Percentiles rank a stretch among this genome's conserved stretches.
phyloP scores from a whole-genome alignment of 1,139 yeast species.

The Chernovozyma sophiae-reginae region DNA sequence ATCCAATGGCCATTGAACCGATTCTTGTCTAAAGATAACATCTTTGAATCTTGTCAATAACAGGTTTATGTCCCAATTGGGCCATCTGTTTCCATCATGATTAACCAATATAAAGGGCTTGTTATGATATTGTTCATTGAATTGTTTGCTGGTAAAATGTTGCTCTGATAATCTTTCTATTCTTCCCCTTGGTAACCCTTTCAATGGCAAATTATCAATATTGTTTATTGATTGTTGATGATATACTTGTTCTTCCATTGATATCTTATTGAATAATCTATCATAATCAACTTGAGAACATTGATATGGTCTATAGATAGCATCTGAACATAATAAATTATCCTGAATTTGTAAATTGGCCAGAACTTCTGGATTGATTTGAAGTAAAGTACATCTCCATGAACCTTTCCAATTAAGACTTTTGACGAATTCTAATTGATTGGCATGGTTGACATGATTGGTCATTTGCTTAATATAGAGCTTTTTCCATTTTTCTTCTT shows the following conservation, averaged over 20 bases:
- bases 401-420: slow-evolving; percentile 59
- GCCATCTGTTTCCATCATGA: slow-evolving; percentile 48
- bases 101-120: slow-evolving; percentile 67
- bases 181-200: slow-evolving; percentile 29
- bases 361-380: slow-evolving; percentile 26
- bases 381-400: slow-evolving; percentile 65
- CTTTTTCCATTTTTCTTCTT: slow-evolving; percentile 77
- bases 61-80: slow-evolving; percentile 56
- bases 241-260: slow-evolving; percentile 41
- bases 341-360: slow-evolving; percentile 39
- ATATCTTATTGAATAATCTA: slow-evolving; percentile 41
- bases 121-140: slow-evolving; percentile 43
- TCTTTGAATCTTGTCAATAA: slow-evolving; percentile 53
- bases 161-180: slow-evolving; percentile 45
- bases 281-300: slow-evolving; percentile 67
- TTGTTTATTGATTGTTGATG: slow-evolving; percentile 21
- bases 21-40: slow-evolving; percentile 73
- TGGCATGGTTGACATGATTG: slow-evolving; percentile 11
- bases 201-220: slow-evolving; percentile 5
- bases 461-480: slow-evolving; percentile 24
- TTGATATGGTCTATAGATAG: slow-evolving; percentile 73
- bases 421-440: not conserved
- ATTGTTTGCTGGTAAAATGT: slow-evolving; percentile 37
- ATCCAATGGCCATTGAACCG: slow-evolving; percentile 71
- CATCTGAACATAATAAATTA: slow-evolving; percentile 47